phyloP scores from a whole-genome alignment of 1,284 basidiomycete genomes.

The Apiotrichum siamense region DNA sequence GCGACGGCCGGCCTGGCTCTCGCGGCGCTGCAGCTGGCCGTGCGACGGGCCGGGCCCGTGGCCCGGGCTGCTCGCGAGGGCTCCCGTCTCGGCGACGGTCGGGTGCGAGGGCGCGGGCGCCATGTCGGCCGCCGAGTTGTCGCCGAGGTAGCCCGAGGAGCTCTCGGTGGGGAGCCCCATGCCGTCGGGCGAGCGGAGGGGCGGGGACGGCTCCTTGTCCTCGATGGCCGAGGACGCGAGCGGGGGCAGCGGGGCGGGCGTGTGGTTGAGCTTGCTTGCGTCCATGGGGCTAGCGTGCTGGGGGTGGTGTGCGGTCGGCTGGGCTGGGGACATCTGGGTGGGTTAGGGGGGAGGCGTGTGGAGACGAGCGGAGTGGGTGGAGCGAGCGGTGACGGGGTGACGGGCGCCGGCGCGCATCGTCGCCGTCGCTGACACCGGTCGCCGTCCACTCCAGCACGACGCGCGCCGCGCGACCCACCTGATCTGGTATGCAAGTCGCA shows the following conservation, averaged over 20 bases:
- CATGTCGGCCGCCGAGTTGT: too few relatives aligned
- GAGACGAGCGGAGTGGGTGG: not conserved
- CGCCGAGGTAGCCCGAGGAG: slow-evolving; percentile 25
- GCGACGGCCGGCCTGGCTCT: slow-evolving; percentile 20
- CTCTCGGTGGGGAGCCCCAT: too few relatives aligned
- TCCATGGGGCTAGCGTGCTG: slow-evolving; percentile 18
- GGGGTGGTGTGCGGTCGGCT: not conserved
- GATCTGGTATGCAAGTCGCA: too few relatives aligned
- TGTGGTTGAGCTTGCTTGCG: slow-evolving; percentile 37
- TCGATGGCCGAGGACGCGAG: slow-evolving; percentile 7
- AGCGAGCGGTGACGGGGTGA: not conserved
- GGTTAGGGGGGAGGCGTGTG: not conserved
- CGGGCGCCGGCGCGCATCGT: not conserved
- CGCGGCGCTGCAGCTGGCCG: slow-evolving; percentile 37
- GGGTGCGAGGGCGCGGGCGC: slow-evolving; percentile 19
- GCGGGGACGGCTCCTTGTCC: slow-evolving; percentile 17
- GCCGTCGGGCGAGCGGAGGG: slow-evolving; percentile 8
- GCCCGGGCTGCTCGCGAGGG: slow-evolving; percentile 4
- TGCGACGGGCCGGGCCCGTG: slow-evolving; percentile 25
- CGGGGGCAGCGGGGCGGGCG: slow-evolving; percentile 24
- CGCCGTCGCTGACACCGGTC: too few relatives aligned
- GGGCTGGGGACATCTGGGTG: not conserved
- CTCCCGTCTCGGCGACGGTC: slow-evolving; percentile 44
- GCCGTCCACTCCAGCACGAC: too few relatives aligned
- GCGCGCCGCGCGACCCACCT: too few relatives aligned